phyloP scores from a whole-genome alignment of 148 eudicot species.

The Vaccinium vitisidaea region DNA sequence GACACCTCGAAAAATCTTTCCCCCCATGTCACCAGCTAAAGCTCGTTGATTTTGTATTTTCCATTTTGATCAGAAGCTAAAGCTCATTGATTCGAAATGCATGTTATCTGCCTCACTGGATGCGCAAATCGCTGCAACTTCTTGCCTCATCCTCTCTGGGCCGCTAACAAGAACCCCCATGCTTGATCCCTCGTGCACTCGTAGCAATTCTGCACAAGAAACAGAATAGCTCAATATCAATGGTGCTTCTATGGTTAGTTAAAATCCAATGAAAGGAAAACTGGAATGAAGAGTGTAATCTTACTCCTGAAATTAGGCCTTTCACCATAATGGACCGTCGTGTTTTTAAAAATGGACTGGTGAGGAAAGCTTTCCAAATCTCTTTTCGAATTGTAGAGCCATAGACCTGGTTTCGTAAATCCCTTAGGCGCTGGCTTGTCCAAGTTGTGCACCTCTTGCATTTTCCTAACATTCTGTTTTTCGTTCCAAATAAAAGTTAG shows the following conservation, averaged over 20 bases:
- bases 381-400: constrained; percentile 45
- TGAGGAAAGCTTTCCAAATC: constrained; percentile 78
- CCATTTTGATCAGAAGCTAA: constrained; percentile 21
- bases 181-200: constrained; percentile 55
- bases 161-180: constrained; percentile 72
- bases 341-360: constrained; percentile 40
- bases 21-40: constrained; percentile 38
- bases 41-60: too few species aligned
- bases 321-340: constrained; percentile 55
- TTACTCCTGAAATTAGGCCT: constrained; percentile 78
- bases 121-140: constrained; percentile 70
- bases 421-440: constrained; percentile 47
- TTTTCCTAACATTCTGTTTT: constrained; percentile 40
- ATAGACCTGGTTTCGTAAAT: constrained; percentile 36
- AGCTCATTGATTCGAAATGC: constrained; percentile 73
- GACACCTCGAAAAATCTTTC: background rate
- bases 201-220: constrained; percentile 39
- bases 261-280: background rate
- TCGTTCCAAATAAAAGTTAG: constrained; percentile 63
- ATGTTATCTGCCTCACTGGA: constrained; percentile 45
- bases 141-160: constrained; percentile 61
- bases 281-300: constrained; percentile 13
- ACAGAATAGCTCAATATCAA: too few species aligned
- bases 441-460: constrained; percentile 37
- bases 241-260: too few species aligned